These are phyloP conservation scores for Lactarius pseudohatsudake DNA, from an alignment of 768 basidiomycete species.

Conservation along the genomic window DNA sequence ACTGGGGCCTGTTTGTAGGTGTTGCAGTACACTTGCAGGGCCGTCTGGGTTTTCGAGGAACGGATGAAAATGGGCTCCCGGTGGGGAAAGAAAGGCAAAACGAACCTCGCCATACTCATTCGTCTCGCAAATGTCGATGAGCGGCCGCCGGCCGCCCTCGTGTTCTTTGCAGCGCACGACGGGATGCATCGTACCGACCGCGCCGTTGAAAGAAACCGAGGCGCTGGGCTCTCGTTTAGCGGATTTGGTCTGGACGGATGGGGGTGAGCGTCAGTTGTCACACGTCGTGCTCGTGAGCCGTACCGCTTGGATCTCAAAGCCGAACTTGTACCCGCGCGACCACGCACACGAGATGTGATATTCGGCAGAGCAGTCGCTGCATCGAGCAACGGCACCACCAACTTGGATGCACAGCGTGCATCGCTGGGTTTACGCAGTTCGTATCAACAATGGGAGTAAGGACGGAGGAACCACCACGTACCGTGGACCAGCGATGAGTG, in stretches of 20 bases:
- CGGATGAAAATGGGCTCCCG: not conserved
- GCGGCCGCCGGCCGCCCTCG: conserved; percentile 48
- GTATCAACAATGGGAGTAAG: conserved; percentile 24
- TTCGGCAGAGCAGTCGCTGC: conserved; percentile 75
- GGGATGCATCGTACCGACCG: conserved; percentile 24
- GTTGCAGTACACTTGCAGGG: conserved; percentile 83
- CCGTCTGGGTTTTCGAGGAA: conserved; percentile 55
- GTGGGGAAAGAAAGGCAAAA: not conserved
- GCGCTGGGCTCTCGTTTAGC: conserved; percentile 67
- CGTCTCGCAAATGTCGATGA: conserved; percentile 83
- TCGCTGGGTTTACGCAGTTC: conserved; percentile 43
- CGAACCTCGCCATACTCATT: conserved; percentile 79
- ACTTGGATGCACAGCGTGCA: conserved; percentile 72
- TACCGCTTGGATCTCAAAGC: conserved; percentile 88
- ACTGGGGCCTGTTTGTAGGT: conserved; percentile 79
- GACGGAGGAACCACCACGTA: conserved; percentile 40
- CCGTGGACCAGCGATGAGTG: conserved; percentile 68
- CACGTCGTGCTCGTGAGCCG: conserved; percentile 32
- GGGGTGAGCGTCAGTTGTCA: not conserved
- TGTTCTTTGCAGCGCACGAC: conserved; percentile 30
- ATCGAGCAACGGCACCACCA: conserved; percentile 80
- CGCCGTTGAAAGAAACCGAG: conserved; percentile 73
- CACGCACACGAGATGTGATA: conserved; percentile 93
- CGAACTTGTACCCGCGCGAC: conserved; percentile 79
- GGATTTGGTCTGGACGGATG: conserved; percentile 65